phyloP scores from a whole-genome alignment of 108 stramenopile genomes.

The Cyclostephanos tholiformis region DNA sequence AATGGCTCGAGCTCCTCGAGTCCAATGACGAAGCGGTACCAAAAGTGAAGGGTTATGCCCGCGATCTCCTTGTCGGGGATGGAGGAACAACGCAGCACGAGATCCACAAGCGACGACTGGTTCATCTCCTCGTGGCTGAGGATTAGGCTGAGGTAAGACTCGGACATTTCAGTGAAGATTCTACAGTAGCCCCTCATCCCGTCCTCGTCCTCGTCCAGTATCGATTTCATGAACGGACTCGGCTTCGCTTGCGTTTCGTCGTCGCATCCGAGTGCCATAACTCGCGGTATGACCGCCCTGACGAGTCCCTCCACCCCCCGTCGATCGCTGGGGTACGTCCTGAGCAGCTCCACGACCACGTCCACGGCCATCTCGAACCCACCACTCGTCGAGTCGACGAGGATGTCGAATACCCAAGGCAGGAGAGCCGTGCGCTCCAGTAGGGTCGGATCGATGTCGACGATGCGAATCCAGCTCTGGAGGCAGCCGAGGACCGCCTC shows the following conservation, averaged over 20 bases:
- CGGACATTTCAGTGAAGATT: constrained; percentile 94
- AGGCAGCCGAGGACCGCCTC: constrained; percentile 58
- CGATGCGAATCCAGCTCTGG: constrained; percentile 77
- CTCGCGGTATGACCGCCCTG: constrained; percentile 68
- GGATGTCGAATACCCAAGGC: constrained; percentile 45
- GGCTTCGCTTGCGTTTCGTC: background rate
- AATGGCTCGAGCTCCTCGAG: constrained; percentile 79
- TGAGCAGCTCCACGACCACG: constrained; percentile 82
- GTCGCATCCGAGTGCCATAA: constrained; percentile 55
- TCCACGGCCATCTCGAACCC: constrained; percentile 84
- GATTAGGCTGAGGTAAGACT: constrained; percentile 90
- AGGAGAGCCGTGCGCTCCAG: constrained; percentile 39
- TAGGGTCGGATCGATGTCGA: constrained; percentile 59
- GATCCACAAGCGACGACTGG: constrained; percentile 69
- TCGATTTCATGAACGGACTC: constrained; percentile 37
- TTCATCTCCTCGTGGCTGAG: constrained; percentile 54
- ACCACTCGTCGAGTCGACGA: constrained; percentile 36
- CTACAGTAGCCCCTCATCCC: constrained; percentile 84
- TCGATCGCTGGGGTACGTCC: constrained; percentile 73
- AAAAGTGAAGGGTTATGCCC: constrained; percentile 88
- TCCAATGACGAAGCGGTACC: constrained; percentile 88
- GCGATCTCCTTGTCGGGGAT: constrained; percentile 82
- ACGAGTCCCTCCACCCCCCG: constrained; percentile 65
- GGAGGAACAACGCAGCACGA: constrained; percentile 74
- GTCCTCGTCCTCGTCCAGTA: constrained; percentile 81